Evolutionary conservation across 306 rosid genomes (phyloP).

Genomic region (Prinsepia uniflora): DNA sequence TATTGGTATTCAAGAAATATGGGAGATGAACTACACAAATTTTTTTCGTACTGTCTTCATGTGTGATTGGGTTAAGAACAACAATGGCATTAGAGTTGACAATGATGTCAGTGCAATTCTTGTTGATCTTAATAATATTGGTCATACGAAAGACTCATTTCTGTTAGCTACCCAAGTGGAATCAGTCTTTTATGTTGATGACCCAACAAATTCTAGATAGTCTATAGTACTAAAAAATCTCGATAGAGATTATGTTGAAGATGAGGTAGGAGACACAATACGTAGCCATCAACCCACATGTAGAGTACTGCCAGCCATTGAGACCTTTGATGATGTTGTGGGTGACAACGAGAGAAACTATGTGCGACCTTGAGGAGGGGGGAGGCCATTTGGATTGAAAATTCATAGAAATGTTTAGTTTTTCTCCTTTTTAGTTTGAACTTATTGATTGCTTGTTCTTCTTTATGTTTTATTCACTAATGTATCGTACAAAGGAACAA

Average conservation of each 20-base stretch:
- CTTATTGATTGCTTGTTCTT: too few species aligned
- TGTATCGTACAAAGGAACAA: too few species aligned
- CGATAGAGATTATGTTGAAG: neutral
- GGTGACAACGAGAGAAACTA: too few species aligned
- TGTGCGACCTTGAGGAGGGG: too few species aligned
- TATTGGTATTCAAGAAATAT: neutral
- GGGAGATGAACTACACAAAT: neutral
- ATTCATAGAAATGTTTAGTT: too few species aligned
- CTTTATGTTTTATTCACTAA: too few species aligned
- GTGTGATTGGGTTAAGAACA: neutral
- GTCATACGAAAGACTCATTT: neutral
- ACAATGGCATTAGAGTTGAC: neutral
- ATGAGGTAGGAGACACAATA: neutral
- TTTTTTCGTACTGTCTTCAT: neutral
- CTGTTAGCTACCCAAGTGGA: neutral
- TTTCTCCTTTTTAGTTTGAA: too few species aligned
- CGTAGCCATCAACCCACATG: neutral
- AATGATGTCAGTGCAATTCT: neutral
- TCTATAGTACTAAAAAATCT: neutral
- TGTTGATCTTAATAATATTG: neutral
- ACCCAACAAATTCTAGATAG: neutral
- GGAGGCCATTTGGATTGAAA: too few species aligned
- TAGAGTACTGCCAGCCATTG: too few species aligned
- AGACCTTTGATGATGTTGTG: too few species aligned
- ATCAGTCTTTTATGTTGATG: neutral